Evolutionary conservation across 148 eudicot species (phyloP).

Genomic region (Persicaria tinctoria): DNA sequence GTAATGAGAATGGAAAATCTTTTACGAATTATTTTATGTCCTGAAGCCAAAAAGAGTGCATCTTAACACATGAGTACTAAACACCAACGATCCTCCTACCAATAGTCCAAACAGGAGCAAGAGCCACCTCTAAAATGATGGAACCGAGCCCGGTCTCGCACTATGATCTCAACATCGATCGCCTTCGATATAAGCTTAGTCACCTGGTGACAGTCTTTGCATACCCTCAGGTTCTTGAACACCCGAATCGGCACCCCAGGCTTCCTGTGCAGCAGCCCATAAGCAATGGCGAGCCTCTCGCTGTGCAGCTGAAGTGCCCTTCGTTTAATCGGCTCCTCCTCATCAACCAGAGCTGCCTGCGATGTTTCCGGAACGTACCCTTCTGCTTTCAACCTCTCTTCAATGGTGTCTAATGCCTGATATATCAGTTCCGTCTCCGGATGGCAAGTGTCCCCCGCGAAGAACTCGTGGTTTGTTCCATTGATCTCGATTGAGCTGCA

Average conservation of each 20-base stretch:
- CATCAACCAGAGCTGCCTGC: constrained; percentile 55
- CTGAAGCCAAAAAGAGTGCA: too few relatives aligned
- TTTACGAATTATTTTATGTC: too few relatives aligned
- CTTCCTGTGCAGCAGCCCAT: constrained; percentile 39
- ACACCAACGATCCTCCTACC: constrained; percentile 18
- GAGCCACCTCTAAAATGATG: constrained; percentile 55
- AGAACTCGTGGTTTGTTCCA: constrained; percentile 51
- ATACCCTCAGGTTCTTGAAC: constrained; percentile 62
- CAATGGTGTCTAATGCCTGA: constrained; percentile 32
- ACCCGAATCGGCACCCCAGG: constrained; percentile 60
- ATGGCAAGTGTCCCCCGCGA: constrained; percentile 65
- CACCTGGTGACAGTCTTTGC: constrained; percentile 63
- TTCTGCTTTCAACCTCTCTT: constrained; percentile 27
- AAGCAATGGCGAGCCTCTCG: constrained; percentile 76
- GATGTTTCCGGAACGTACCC: constrained; percentile 48
- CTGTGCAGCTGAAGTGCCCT: constrained; percentile 49
- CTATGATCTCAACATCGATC: constrained; percentile 47
- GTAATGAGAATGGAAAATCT: too few relatives aligned
- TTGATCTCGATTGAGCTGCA: constrained; percentile 62
- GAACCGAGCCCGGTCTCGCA: constrained; percentile 66
- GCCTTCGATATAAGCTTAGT: constrained; percentile 46
- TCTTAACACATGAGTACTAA: neutral
- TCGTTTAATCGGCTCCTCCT: constrained; percentile 31
- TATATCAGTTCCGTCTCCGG: constrained; percentile 44
- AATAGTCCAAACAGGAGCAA: constrained; percentile 61